These are phyloP conservation scores for Harringtonia aguacate DNA, from an alignment of 2,329 filamentous ascomycete genomes.

Conservation along the genomic window DNA sequence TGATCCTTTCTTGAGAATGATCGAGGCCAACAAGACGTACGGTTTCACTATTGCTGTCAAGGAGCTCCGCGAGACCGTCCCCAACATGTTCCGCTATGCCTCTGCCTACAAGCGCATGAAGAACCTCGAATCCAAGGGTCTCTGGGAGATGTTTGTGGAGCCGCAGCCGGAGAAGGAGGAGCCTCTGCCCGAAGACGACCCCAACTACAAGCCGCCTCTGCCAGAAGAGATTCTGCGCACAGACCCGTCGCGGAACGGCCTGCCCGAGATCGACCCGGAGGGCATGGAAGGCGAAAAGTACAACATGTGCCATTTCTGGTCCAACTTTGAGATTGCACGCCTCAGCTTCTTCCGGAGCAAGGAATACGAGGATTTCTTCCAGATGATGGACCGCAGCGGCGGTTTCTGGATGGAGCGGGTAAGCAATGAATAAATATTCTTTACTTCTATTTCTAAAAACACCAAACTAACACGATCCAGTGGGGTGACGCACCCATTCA, in stretches of 20 bases:
- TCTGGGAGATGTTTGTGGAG: conserved; percentile 99
- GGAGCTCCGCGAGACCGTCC: conserved; percentile 92
- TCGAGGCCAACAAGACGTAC: conserved; percentile 89
- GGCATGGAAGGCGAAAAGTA: conserved; percentile 96
- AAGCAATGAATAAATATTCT: conserved; percentile 20
- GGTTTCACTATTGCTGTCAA: conserved; percentile 99
- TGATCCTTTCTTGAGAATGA: conserved; percentile 95
- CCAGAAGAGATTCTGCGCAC: conserved; percentile 73
- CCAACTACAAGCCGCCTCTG: conserved; percentile 54
- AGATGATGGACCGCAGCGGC: conserved; percentile 97
- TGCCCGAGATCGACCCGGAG: conserved; percentile 80
- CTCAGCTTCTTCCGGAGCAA: conserved; percentile 96
- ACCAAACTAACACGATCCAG: conserved; percentile 33
- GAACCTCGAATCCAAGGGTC: conserved; percentile 78
- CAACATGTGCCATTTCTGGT: conserved; percentile 99
- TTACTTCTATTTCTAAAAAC: neutral
- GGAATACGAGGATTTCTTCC: conserved; percentile 94
- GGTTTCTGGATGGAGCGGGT: conserved; percentile 99
- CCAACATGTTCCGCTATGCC: conserved; percentile 98
- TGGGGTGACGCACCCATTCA: conserved; percentile 99
- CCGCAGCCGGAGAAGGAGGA: conserved; percentile 55
- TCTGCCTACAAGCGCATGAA: conserved; percentile 92
- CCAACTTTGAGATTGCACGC: conserved; percentile 95
- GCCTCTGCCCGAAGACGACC: conserved; percentile 47
- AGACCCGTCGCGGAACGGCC: conserved; percentile 57